Evolutionary conservation across 2,329 filamentous ascomycete species (phyloP).

Genomic region (Ophiostoma fasciatum): DNA sequence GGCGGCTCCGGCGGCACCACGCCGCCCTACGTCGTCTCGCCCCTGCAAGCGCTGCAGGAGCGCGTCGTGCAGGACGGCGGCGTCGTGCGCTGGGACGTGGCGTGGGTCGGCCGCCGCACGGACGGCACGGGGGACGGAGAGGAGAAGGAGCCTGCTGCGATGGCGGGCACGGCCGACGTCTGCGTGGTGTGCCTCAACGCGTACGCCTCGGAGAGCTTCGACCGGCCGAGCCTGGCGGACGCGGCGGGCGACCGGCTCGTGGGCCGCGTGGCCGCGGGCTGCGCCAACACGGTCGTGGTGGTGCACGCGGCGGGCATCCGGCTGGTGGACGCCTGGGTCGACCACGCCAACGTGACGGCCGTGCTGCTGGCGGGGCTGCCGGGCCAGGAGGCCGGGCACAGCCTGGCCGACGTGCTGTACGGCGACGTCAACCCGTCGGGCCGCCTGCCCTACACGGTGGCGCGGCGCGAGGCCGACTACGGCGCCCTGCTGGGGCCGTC

Average conservation of each 20-base stretch:
- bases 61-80: constrained; percentile 37
- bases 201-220: constrained; percentile 65
- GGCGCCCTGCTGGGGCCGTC: constrained; percentile 12
- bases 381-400: constrained; percentile 33
- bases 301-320: constrained; percentile 42
- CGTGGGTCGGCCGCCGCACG: too few species aligned
- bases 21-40: constrained; percentile 31
- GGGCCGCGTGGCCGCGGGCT: constrained; percentile 34
- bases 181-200: constrained; percentile 53
- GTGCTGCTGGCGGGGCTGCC: constrained; percentile 36
- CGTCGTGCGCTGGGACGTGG: constrained; percentile 42
- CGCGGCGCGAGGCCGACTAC: constrained; percentile 26
- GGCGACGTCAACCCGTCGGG: constrained; percentile 28
- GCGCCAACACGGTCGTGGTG: constrained; percentile 45
- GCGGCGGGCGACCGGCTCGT: constrained; percentile 49
- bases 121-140: too few species aligned
- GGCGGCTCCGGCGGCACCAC: constrained; percentile 36
- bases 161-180: constrained; percentile 37
- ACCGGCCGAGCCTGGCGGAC: constrained; percentile 52
- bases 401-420: constrained; percentile 28
- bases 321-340: constrained; percentile 33
- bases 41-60: constrained; percentile 41
- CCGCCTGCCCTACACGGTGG: constrained; percentile 30
- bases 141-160: constrained; percentile 21
- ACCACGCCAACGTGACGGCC: constrained; percentile 35